A percentile compares a stretch with the other conserved stretches of the same genome.
Evolutionary conservation across 306 rosid genomes (phyloP).

Genomic region (Castanea crenata): DNA sequence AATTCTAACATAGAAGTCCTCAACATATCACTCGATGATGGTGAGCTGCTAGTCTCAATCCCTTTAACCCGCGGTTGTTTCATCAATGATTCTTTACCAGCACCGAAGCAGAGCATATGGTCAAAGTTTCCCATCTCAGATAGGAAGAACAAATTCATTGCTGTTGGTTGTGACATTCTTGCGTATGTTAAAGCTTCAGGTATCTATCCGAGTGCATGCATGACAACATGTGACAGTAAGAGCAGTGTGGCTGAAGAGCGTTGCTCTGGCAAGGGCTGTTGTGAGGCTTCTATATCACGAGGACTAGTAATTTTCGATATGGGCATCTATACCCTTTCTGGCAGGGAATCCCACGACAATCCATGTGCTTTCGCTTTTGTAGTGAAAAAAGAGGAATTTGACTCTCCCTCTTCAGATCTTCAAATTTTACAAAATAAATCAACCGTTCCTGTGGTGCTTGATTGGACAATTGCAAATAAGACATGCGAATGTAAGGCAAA

Average conservation of each 20-base stretch:
- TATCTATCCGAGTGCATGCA: conserved; percentile 22
- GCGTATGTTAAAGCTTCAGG: accelerated
- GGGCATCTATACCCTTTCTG: accelerated
- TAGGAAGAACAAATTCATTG: conserved; percentile 23
- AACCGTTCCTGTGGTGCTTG: conserved; percentile 20
- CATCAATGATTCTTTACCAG: accelerated
- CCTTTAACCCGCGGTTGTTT: conserved; percentile 15
- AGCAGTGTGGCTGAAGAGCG: background rate
- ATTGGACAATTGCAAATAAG: conserved; percentile 38
- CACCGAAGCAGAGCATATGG: accelerated
- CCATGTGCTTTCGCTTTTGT: no score
- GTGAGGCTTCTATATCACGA: conserved; percentile 24
- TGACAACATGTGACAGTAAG: conserved; percentile 1
- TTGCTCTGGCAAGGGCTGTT: conserved; percentile 41
- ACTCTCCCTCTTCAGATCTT: accelerated
- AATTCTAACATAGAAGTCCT: background rate
- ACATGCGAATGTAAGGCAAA: conserved; percentile 18
- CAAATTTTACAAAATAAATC: background rate
- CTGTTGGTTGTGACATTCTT: conserved; percentile 32
- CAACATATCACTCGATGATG: conserved; percentile 17
- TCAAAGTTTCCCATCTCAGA: conserved; percentile 12
- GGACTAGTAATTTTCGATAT: background rate
- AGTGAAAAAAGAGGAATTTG: no score
- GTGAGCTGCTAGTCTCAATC: conserved; percentile 23
- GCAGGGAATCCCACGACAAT: accelerated